These are phyloP conservation scores for Mucor mucedo DNA, from an alignment of 371 early-diverging fungal species.

Conservation along the genomic window DNA sequence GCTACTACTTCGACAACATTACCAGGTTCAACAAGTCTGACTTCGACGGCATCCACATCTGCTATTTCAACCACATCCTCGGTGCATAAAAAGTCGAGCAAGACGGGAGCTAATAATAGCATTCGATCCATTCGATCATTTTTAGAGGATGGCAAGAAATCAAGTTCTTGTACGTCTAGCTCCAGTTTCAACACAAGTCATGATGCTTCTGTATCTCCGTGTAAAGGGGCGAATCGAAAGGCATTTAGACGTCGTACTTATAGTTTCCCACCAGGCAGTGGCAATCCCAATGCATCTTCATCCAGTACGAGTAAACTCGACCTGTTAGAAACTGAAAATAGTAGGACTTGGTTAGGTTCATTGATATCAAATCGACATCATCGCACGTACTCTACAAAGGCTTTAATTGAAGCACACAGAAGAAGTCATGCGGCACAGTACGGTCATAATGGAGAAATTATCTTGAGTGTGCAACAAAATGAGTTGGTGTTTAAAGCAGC, in stretches of 20 bases:
- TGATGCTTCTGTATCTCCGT: background rate
- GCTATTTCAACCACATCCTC: background rate
- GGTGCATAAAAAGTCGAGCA: slow-evolving; percentile 1
- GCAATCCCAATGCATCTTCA: background rate
- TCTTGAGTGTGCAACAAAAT: slow-evolving; percentile 25
- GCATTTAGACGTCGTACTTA: slow-evolving; percentile 39
- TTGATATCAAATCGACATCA: slow-evolving; percentile 35
- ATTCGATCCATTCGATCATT: slow-evolving; percentile 24
- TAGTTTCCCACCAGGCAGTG: slow-evolving; percentile 45
- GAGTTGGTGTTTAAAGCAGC: slow-evolving; percentile 36
- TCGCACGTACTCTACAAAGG: slow-evolving; percentile 34
- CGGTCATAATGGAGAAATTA: slow-evolving; percentile 24
- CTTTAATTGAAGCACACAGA: slow-evolving; percentile 31
- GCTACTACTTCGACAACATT: background rate
- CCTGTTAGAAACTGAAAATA: slow-evolving; percentile 25
- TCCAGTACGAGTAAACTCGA: slow-evolving; percentile 9
- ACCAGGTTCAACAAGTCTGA: background rate
- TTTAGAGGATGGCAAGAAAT: slow-evolving; percentile 17
- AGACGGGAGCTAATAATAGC: slow-evolving; percentile 15
- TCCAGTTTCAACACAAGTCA: slow-evolving; percentile 1
- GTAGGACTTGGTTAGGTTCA: slow-evolving; percentile 44
- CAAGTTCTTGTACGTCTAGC: background rate
- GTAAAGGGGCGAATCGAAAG: slow-evolving; percentile 16
- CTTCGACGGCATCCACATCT: background rate
- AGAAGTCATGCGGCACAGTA: slow-evolving; percentile 25